A percentile compares a stretch with the other conserved stretches of the same genome.
These are phyloP conservation scores for Edaphochlamys debaryana DNA, from an alignment of 139 green algal genomes.

Conservation along the genomic window DNA sequence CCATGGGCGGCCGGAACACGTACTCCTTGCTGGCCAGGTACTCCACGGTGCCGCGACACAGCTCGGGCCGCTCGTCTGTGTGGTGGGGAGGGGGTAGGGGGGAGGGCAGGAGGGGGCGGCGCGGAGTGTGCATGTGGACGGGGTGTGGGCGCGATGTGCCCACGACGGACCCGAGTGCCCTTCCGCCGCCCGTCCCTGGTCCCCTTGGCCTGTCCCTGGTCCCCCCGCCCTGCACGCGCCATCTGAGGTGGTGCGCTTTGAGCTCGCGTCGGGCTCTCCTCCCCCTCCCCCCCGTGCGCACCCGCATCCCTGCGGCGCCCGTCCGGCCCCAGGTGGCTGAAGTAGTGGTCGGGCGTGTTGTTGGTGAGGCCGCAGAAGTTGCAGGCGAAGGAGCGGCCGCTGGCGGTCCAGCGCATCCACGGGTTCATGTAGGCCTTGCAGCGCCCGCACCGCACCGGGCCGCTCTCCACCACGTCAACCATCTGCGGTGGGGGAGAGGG, in stretches of 20 bases:
- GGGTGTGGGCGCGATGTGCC: too few relatives aligned
- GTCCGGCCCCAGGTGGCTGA: slow-evolving; percentile 77
- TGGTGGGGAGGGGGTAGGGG: slow-evolving; percentile 8
- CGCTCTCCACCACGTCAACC: slow-evolving; percentile 73
- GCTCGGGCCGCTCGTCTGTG: slow-evolving; percentile 76
- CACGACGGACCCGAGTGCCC: too few relatives aligned
- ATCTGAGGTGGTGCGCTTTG: too few relatives aligned
- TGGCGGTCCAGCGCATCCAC: slow-evolving; percentile 80
- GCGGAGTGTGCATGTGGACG: too few relatives aligned
- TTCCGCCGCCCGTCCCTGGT: too few relatives aligned
- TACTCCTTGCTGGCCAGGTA: slow-evolving; percentile 75
- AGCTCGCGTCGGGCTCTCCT: too few relatives aligned
- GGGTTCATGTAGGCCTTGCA: slow-evolving; percentile 95
- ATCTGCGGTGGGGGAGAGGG: slow-evolving; percentile 54
- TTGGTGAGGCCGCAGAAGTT: slow-evolving; percentile 81
- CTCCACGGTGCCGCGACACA: slow-evolving; percentile 81
- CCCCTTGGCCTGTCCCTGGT: too few relatives aligned
- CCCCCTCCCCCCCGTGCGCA: too few relatives aligned
- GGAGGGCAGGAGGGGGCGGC: neutral
- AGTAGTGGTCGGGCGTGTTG: slow-evolving; percentile 77
- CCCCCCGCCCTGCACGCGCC: too few relatives aligned
- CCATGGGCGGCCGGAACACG: slow-evolving; percentile 80
- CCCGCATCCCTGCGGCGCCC: slow-evolving; percentile 56
- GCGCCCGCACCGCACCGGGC: slow-evolving; percentile 80
- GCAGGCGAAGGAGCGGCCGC: slow-evolving; percentile 78